Evolutionary conservation across 2,329 filamentous ascomycete species (phyloP).

Genomic region (Clarireedia homoeocarpa): DNA sequence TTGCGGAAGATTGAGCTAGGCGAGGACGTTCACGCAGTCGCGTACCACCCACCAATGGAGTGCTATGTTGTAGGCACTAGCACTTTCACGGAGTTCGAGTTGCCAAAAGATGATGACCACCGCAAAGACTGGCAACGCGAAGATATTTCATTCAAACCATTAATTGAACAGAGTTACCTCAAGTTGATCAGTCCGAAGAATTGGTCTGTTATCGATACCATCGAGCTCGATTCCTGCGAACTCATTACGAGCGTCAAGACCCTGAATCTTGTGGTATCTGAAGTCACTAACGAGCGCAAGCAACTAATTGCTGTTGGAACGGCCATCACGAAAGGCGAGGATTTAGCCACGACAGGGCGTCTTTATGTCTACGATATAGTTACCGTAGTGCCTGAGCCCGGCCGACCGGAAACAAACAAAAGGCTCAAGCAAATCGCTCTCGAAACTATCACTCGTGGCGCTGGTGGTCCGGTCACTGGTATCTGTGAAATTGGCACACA

Average conservation of each 20-base stretch:
- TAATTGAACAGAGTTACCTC: constrained; percentile 61
- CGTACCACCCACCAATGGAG: constrained; percentile 67
- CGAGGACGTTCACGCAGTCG: constrained; percentile 62
- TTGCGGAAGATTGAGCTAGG: constrained; percentile 63
- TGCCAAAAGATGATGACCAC: constrained; percentile 82
- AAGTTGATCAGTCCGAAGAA: constrained; percentile 72
- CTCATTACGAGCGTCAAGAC: constrained; percentile 74
- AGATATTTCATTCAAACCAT: constrained; percentile 53
- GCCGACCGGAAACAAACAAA: constrained; percentile 74
- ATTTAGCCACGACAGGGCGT: constrained; percentile 75
- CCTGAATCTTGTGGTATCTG: constrained; percentile 81
- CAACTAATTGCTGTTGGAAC: constrained; percentile 81
- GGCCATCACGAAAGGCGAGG: constrained; percentile 79
- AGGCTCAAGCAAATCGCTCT: constrained; percentile 79
- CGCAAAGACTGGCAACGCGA: constrained; percentile 71
- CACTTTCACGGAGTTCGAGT: constrained; percentile 61
- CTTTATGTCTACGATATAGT: constrained; percentile 91
- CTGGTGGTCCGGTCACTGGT: constrained; percentile 83
- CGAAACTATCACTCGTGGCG: constrained; percentile 86
- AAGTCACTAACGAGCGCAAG: constrained; percentile 79
- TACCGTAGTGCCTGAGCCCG: constrained; percentile 82
- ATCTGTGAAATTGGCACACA: constrained; percentile 78
- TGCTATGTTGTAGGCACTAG: constrained; percentile 73
- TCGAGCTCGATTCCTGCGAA: constrained; percentile 67
- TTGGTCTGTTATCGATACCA: constrained; percentile 70